Evolutionary conservation across 2,329 filamentous ascomycete species (phyloP), one percentile per base, ranked within the genome.

Genomic region (Westerdykella aurantiaca): DNA sequence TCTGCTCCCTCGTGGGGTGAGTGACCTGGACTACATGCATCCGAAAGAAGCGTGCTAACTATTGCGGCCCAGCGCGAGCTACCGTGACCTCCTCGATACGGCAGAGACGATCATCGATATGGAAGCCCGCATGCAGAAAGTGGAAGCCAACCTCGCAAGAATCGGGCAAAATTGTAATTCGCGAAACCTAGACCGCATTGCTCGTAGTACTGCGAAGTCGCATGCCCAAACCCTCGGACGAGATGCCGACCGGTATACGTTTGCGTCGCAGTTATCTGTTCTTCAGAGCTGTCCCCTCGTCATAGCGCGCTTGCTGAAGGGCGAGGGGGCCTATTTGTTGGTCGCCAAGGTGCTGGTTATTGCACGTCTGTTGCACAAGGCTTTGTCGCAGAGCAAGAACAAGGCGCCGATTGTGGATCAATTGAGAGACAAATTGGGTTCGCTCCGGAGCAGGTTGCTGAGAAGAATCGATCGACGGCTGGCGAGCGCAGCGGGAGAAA

Each of bases 51-150:
- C 34, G 14, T 53, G 33, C 33, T 35, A 12, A 35, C 33, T 16
- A 18, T 35, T 6, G 33, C 17, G 6, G n/a, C 33, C 7, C 33
- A 82, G 79, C 16, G 73, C 78, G 55, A 79, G 80, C 59, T 97
- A 97, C 69, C 86, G 91, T 54, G 88, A 93, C 57, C 81, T 97
- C 7, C 81, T 97, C 21, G 87, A 87, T 41, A 96, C 91, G 0
- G 91, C 91, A 43, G 90, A 96, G 69, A 83, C 83, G n/a, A 97
- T 97, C 53, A 85, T 96, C 43, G 79, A 83, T 48, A 95, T 97
- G 88, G 85, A 88, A 53, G 70, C 69, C 33, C 82, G 91, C 61
- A 91, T 93, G 70, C 79, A 83, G 48, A 71, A 74, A 11, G 84
- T 88, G 13, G 88, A 95, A 66, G 72, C 75, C 5, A 79, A 82